These are phyloP conservation scores for Lasiodiplodia theobromae DNA, from an alignment of 2,329 filamentous ascomycete species.

Conservation along the genomic window DNA sequence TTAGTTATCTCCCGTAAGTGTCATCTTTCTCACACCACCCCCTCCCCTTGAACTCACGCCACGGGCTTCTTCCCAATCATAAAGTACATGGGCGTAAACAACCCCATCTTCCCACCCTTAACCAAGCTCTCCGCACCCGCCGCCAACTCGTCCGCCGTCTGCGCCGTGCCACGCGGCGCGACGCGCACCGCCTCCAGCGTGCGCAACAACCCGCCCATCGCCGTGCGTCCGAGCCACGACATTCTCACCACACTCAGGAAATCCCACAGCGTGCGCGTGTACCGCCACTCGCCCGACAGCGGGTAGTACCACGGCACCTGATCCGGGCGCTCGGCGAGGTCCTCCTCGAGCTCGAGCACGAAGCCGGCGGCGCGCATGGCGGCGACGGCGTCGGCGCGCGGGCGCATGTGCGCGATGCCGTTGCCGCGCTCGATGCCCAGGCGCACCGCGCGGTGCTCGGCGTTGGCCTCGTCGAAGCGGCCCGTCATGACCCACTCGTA, in stretches of 20 bases:
- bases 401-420: slow-evolving; percentile 98
- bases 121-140: slow-evolving; percentile 84
- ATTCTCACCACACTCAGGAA: slow-evolving; percentile 84
- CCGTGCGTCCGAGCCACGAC: slow-evolving; percentile 80
- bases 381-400: slow-evolving; percentile 76
- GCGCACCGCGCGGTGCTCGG: slow-evolving; percentile 86
- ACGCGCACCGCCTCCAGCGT: slow-evolving; percentile 75
- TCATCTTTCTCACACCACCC: not conserved
- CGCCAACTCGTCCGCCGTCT: slow-evolving; percentile 91
- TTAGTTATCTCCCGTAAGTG: no score
- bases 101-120: slow-evolving; percentile 82
- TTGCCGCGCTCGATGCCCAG: slow-evolving; percentile 97
- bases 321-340: slow-evolving; percentile 79
- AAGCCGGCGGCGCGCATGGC: slow-evolving; percentile 92
- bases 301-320: slow-evolving; percentile 92
- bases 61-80: slow-evolving; percentile 89
- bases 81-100: slow-evolving; percentile 99
- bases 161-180: slow-evolving; percentile 86
- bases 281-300: slow-evolving; percentile 81
- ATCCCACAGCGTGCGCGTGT: slow-evolving; percentile 81
- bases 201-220: slow-evolving; percentile 79
- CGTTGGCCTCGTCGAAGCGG: slow-evolving; percentile 86
- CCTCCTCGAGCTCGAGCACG: slow-evolving; percentile 81
- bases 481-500: slow-evolving; percentile 99
- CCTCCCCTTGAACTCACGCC: not conserved